A percentile compares a stretch with the other conserved stretches of the same genome.
These are phyloP conservation scores for Penicillium desertorum DNA, from an alignment of 495 filamentous ascomycete species.

Conservation along the genomic window DNA sequence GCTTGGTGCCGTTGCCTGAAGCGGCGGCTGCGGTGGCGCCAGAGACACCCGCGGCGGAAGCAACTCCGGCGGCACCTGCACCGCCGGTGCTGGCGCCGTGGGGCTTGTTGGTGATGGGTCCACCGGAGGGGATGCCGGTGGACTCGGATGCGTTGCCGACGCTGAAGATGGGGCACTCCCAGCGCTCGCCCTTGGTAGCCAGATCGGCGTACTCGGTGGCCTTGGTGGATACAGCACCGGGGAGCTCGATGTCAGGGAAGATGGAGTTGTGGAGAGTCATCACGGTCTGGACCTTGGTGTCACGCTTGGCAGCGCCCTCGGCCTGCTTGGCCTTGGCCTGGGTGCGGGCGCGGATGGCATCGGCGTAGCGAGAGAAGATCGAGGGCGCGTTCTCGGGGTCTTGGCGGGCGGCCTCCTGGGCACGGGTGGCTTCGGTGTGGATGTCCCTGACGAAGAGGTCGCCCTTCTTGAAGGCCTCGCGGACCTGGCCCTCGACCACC, in stretches of 20 bases:
- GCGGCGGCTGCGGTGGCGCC: constrained; percentile 17
- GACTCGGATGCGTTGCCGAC: constrained; percentile 78
- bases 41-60: constrained; percentile 9
- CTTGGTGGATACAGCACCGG: constrained; percentile 89
- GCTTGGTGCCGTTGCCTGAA: constrained; percentile 17
- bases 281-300: constrained; percentile 74
- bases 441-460: constrained; percentile 72
- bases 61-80: constrained; percentile 11
- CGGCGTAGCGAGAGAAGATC: constrained; percentile 82
- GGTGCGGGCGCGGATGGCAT: constrained; percentile 70
- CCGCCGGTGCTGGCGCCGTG: constrained; percentile 40
- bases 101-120: constrained; percentile 65
- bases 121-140: constrained; percentile 63
- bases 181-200: constrained; percentile 83
- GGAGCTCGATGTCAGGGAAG: constrained; percentile 83
- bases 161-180: constrained; percentile 92
- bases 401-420: constrained; percentile 61
- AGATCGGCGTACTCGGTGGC: constrained; percentile 92
- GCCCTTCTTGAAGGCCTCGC: constrained; percentile 67
- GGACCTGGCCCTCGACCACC: constrained; percentile 83
- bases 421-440: constrained; percentile 77
- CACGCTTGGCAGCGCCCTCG: constrained; percentile 52
- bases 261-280: constrained; percentile 88
- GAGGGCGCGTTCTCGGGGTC: constrained; percentile 77
- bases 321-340: constrained; percentile 73